These are phyloP conservation scores for Schizochytrium sp. DNA, from an alignment of 108 stramenopile genomes.

Conservation along the genomic window DNA sequence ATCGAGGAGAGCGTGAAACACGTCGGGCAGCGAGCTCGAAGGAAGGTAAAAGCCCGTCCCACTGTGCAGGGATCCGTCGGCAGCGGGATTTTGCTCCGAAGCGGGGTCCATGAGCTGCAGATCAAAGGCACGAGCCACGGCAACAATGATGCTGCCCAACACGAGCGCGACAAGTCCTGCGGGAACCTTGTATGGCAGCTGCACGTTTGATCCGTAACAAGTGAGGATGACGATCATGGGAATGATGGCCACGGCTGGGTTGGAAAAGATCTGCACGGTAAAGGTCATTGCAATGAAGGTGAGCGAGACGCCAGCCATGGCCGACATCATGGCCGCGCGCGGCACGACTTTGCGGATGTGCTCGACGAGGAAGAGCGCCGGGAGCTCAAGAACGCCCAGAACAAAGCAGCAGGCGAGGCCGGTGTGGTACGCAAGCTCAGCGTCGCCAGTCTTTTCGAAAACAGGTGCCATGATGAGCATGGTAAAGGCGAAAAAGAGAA, in stretches of 20 bases:
- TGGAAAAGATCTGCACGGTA: not conserved
- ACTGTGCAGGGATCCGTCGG: not conserved
- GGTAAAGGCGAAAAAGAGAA: not conserved
- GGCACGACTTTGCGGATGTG: conserved; percentile 1
- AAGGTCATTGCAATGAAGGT: conserved; percentile 10
- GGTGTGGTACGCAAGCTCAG: not conserved
- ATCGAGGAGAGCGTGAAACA: not conserved
- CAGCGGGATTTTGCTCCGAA: not conserved
- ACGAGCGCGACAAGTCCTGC: not conserved
- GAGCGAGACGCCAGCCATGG: conserved; percentile 7
- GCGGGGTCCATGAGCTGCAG: not conserved
- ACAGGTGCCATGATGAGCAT: conserved; percentile 19
- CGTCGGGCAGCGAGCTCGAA: not conserved
- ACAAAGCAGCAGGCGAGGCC: conserved; percentile 5
- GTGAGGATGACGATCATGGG: not conserved
- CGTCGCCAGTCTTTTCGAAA: not conserved
- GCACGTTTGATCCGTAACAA: conserved; percentile 7
- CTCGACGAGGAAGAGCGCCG: not conserved
- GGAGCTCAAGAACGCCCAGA: not conserved
- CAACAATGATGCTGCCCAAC: not conserved
- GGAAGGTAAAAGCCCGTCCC: not conserved
- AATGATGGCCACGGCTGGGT: not conserved
- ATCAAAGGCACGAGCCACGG: not conserved
- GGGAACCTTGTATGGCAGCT: not conserved
- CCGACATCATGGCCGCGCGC: conserved; percentile 5